Evolutionary conservation across 768 basidiomycete species (phyloP), one percentile per base, ranked within the genome.

Genomic region (Russula vinacea): DNA sequence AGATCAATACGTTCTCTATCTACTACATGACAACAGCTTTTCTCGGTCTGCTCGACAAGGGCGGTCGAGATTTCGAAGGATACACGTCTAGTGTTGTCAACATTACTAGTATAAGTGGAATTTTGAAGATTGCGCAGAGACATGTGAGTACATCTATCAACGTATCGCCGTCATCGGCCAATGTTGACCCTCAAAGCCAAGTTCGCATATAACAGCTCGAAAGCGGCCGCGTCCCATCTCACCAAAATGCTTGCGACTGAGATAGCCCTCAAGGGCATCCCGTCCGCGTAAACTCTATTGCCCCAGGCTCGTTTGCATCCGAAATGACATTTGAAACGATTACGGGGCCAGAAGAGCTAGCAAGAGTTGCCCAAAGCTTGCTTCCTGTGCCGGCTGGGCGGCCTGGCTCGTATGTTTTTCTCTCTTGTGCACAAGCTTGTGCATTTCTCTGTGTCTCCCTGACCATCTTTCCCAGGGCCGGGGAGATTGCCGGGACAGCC

Each of bases 181-280:
- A 11, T 35, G 22, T n/a, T 65, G 37, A 58, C 49, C 22, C 22
- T 52, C 33, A 17, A 56, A 17, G n/a, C 13, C 29, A 69, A 92
- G 90, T 92, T 92, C 71, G 83, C 81, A 33, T 92, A 92, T 73
- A 92, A 92, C 73, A 88, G 87, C 69, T 78, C 87, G 8, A 92
- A 92, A 72, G 89, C 88, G 0, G 91, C 89, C 3, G 85, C 84
- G 6, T 81, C 86, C 14, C 89, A 91, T 67, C 76, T 92, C n/a
- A 89, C 89, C 11, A 86, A 79, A 74, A 82, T 91, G 83, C 74
- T 92, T 56, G 77, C 90, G 2, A 90, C 90, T 1, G 90, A 92
- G 70, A 79, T 90, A 58, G 86, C 85, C 4, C 75, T 91, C 60
- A 86, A 87, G 71, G 79, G 79, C 29, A 80, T 88, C 11, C 83